Evolutionary conservation across 805 yeast genomes (phyloP), one percentile per base, ranked within the genome.

Genomic region (Suhomyces emberorum): DNA sequence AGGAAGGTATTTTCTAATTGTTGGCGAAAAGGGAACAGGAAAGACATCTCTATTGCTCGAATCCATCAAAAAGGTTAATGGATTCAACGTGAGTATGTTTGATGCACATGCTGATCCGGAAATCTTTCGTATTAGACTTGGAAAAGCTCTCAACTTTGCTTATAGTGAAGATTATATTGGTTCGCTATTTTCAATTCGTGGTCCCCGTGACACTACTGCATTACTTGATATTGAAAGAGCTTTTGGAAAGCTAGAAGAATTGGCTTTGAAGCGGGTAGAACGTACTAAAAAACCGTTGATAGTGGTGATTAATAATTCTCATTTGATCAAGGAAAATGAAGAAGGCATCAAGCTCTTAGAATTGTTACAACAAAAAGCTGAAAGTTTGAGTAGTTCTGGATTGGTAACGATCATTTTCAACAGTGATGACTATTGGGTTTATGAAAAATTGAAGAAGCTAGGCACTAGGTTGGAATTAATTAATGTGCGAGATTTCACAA

Each of bases 41-140:
- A 85, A 85, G 53, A 80, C 88, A 1, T 80, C 91, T 1, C 71
- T 87, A 65, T 69, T 86, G 11, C 58, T 83, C 48, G 88, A 85
- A 45, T 74, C 88, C 2, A 76, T 86, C 68, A 72, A 77, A 40
- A 74, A 79, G 45, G 77, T 76, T 2, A 63, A 71, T 25, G 87
- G 89, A 0, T 57, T 61, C 34, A 76, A 81, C 48, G 85, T 87
- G 33, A 76, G 87, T 0, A 70, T 81, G 32, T 63, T 86, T 41
- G 95, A 86, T 52, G 93, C 93, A 1, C 93, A 85, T 49, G 81
- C 89, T 0, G 95, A 86, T 53, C 87, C 91, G 0, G 95, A 86
- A 53, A 78, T 86, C 32, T 81, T 86, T 54, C 67, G 95, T 40
- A 74, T 85, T 15, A 61, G 95, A 27, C 64, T 86, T 8, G 95